Base-by-base conservation (phyloP, 805 yeast species). In the Candida ponderosae region DNA sequence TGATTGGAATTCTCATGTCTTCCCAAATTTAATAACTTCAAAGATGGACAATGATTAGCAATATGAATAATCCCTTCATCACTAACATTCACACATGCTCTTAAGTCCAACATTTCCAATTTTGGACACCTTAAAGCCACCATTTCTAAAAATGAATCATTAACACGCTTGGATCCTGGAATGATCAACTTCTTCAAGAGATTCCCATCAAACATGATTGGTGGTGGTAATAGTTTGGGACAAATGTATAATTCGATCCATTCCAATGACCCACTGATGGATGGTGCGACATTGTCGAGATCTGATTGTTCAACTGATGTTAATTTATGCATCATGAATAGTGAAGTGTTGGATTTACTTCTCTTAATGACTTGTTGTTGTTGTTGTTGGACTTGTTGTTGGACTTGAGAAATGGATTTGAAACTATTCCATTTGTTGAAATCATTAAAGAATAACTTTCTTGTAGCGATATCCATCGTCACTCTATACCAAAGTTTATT, bases 211-310 rank as follows among this genome's bases (percentile, higher is more conserved):
- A 79, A 61, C 53, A 80, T 63, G 3, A 54, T 41, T 7, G 60
- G 43, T 0, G 77, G 62, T 4, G 95, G 95, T 7, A 70, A 50
- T 23, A 84, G 53, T 32, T 67, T 68, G 6, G 96, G 90, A 53
- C 96, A 87, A 51, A 89, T 81, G 59, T 82, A 86, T 48, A 87
- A 67, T 55, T 88, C 95, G 23, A 88, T 62, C 82, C 83, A 76
- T 45, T 69, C 66, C 32, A 87, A 54, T 31, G 67, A 61, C 3
- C 70, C 63, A 29, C 78, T 75, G 23, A 71, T 55, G 5, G 68
- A 43, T 5, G 56, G 51, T 2, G 72, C 59, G 8, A 79, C 49
- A n/a, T 48, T 33, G 18, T 79, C 79, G 19, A 85, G 47, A 18
- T 79, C 71, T 11, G 54, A 44, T 51, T 81, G 87, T 36, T 60